Percentiles rank a stretch among this genome's conserved stretches.
phyloP scores from a whole-genome alignment of 2,329 filamentous ascomycete genomes.

The Aspergillus sp. region DNA sequence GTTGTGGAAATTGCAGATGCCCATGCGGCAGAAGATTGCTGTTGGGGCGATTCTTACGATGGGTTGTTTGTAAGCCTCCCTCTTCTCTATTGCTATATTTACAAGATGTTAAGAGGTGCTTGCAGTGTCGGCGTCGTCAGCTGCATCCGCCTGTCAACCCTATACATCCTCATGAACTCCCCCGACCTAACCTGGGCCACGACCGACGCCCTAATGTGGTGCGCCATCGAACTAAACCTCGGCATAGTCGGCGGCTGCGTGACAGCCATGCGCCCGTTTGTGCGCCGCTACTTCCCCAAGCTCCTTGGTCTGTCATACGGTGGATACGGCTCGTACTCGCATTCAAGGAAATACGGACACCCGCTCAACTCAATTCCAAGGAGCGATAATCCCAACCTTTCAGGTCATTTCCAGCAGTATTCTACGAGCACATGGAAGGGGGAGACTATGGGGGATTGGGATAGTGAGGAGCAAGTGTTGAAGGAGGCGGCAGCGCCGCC shows the following conservation, averaged over 20 bases:
- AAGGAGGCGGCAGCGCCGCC: background rate
- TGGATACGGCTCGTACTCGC: conserved; percentile 5
- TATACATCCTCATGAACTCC: conserved; percentile 17
- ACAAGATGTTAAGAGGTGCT: background rate
- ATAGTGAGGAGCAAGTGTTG: conserved; percentile 21
- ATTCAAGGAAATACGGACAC: conserved; percentile 15
- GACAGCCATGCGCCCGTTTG: conserved; percentile 23
- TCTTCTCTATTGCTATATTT: background rate
- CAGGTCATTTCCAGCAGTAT: conserved; percentile 12
- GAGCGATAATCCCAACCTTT: conserved; percentile 13
- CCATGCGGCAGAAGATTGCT: conserved; percentile 22
- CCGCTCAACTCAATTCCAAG: conserved; percentile 18
- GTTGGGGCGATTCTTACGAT: conserved; percentile 20
- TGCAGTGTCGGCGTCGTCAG: conserved; percentile 23
- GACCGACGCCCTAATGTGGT: conserved; percentile 20
- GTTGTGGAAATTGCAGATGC: conserved; percentile 25
- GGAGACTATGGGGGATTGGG: conserved; percentile 7
- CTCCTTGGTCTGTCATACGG: conserved; percentile 18
- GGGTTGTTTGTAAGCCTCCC: conserved; percentile 20
- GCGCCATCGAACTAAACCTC: conserved; percentile 23
- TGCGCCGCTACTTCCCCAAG: conserved; percentile 21
- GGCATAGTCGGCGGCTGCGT: conserved; percentile 23
- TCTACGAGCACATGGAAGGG: conserved; percentile 13
- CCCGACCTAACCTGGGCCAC: conserved; percentile 20
- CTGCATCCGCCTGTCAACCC: conserved; percentile 19